Evolutionary conservation across 108 stramenopile species (phyloP).

Genomic region (Phaeodactylum tricornutum): DNA sequence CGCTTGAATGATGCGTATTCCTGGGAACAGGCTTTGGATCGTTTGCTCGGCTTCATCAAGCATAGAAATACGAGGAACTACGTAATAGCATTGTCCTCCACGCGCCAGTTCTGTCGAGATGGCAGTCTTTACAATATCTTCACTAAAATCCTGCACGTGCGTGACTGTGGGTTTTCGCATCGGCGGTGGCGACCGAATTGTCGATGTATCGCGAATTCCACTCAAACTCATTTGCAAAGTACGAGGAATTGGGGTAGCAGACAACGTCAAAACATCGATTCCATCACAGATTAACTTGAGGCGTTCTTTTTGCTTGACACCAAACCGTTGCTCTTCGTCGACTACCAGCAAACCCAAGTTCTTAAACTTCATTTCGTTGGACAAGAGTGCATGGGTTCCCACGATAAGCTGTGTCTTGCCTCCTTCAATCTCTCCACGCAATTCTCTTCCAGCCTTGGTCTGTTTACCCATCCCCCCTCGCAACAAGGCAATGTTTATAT

Average conservation of each 20-base stretch:
- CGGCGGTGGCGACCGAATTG: conserved; percentile 81
- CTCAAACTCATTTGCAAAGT: conserved; percentile 88
- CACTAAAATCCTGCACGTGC: conserved; percentile 58
- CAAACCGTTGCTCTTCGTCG: conserved; percentile 97
- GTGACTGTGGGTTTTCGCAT: conserved; percentile 77
- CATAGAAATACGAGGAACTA: conserved; percentile 83
- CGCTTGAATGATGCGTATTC: conserved; percentile 64
- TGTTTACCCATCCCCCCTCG: conserved; percentile 65
- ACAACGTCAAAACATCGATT: conserved; percentile 89
- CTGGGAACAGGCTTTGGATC: conserved; percentile 56
- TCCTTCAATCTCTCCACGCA: conserved; percentile 51
- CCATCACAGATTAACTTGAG: conserved; percentile 81
- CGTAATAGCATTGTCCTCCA: conserved; percentile 84
- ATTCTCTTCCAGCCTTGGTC: conserved; percentile 54
- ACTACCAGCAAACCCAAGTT: conserved; percentile 87
- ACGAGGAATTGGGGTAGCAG: conserved; percentile 93
- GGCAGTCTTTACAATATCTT: conserved; percentile 47
- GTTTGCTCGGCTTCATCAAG: conserved; percentile 50
- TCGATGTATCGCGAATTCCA: conserved; percentile 87
- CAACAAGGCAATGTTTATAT: conserved; percentile 48
- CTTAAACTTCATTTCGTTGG: conserved; percentile 63
- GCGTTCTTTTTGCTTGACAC: conserved; percentile 93
- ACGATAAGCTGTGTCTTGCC: conserved; percentile 76
- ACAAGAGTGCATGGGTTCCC: conserved; percentile 88
- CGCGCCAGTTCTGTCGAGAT: conserved; percentile 67